These are phyloP conservation scores for Penicillium bialowiezense DNA, from an alignment of 495 filamentous ascomycete species.

Conservation along the genomic window DNA sequence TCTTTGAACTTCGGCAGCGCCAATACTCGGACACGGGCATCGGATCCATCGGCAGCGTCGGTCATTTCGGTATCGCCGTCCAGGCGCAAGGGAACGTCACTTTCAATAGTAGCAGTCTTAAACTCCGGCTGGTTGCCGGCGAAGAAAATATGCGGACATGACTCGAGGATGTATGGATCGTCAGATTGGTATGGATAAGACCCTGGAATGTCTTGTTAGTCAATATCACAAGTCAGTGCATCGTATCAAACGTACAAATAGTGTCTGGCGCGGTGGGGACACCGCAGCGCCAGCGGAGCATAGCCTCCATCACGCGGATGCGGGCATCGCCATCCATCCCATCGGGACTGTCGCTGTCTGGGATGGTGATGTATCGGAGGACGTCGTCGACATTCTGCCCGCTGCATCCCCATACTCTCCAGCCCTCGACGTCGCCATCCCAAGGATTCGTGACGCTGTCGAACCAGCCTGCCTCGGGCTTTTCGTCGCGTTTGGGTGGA, in stretches of 20 bases:
- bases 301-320: constrained; percentile 84
- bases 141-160: constrained; percentile 89
- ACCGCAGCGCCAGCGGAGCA: constrained; percentile 84
- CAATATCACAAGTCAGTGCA: not conserved
- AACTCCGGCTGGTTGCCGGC: constrained; percentile 84
- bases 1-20: constrained; percentile 77
- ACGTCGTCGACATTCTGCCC: constrained; percentile 95
- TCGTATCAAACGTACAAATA: constrained; percentile 62
- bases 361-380: constrained; percentile 72
- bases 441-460: constrained; percentile 92
- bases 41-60: constrained; percentile 36
- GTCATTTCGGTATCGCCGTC: constrained; percentile 42
- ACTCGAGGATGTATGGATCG: constrained; percentile 79
- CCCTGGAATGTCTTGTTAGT: constrained; percentile 52
- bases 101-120: constrained; percentile 68
- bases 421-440: constrained; percentile 84
- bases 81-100: constrained; percentile 35
- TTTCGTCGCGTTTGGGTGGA: constrained; percentile 42
- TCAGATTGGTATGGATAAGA: constrained; percentile 90
- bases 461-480: constrained; percentile 67
- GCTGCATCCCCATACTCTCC: constrained; percentile 76
- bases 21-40: constrained; percentile 68
- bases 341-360: constrained; percentile 24
- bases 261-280: constrained; percentile 98
- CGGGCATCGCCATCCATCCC: constrained; percentile 56